Base-by-base conservation (phyloP, 2,329 filamentous ascomycete genomes). In the Fusarium floridanum region DNA sequence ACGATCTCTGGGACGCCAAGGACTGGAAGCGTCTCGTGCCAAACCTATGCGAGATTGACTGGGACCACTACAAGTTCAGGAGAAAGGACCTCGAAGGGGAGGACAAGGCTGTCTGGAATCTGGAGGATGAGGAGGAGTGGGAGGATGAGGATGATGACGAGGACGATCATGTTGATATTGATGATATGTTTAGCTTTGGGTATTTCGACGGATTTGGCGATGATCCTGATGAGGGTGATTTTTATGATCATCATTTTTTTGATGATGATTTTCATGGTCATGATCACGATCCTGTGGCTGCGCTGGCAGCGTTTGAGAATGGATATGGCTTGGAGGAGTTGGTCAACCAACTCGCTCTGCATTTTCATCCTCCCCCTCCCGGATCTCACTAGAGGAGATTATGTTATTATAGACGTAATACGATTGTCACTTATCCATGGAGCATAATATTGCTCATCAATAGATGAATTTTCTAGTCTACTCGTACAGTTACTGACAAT, bases 51-150 rank as follows among this genome's bases (percentile, higher is more conserved):
- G 72, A 53, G 17, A 63, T 74, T 11, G 72, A 74, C 20, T 69
- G 72, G 64, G 72, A 74, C 14, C 68, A 72, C 43, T 74, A 74
- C 43, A 61, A 50, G 7, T 74, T 73, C n/a, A 55, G 67, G n/a
- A 56, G 71, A 5, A 17, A 72, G 24, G 37, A 72, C 12, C 65
- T 73, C 7, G 67, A 70, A 10, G 66, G 56, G 0, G 71, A 73
- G 8, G 56, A 74, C 0, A 72, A 62, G 9, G 64, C 64, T 22
- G 56, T 73, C 5, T 73, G 71, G 71, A 39, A 29, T 6, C 56
- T 73, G 16, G 22, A 62, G 24, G 68, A 68, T 2, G 71, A 73
- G 29, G 71, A 73, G 0, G 64, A 74, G 8, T 73, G 71, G 71
- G 71, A 74, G 27, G 71, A 73, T 16, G 71, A 73, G 22, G 43